A percentile compares a stretch with the other conserved stretches of the same genome.
Conservation (phyloP, 1,284 basidiomycete genomes). For the Wolfiporia cocos region DNA sequence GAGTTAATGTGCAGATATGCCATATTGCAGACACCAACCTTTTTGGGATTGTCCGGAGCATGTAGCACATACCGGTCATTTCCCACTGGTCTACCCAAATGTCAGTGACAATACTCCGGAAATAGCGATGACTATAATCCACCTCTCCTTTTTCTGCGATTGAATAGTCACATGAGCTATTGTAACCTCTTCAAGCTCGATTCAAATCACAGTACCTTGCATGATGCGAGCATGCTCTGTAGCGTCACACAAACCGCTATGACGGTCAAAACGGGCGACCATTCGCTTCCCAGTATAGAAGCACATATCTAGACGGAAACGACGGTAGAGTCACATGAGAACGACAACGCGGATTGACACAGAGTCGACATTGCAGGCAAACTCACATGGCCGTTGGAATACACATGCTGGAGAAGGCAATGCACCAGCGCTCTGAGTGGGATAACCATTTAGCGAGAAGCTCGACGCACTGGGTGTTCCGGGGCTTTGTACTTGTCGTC, state of each 20-base stretch:
- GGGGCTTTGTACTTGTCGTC: conserved; percentile 56
- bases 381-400: conserved; percentile 80
- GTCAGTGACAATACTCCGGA: not conserved
- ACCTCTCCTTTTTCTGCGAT: conserved; percentile 54
- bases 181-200: too few relatives aligned
- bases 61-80: conserved; percentile 74
- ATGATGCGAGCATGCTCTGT: conserved; percentile 85
- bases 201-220: conserved; percentile 52
- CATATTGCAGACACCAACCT: conserved; percentile 53
- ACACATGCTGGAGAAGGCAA: conserved; percentile 61
- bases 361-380: conserved; percentile 2
- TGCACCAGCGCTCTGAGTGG: conserved; percentile 7
- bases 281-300: conserved; percentile 79
- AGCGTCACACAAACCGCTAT: conserved; percentile 74
- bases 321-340: conserved; percentile 9
- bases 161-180: conserved; percentile 4
- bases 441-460: not conserved
- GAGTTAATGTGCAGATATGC: not conserved
- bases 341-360: not conserved
- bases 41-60: conserved; percentile 86
- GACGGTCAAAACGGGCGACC: conserved; percentile 81
- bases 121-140: not conserved
- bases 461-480: conserved; percentile 60
- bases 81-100: conserved; percentile 52
- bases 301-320: conserved; percentile 60